A percentile compares a stretch with the other conserved stretches of the same genome.
phyloP scores from a whole-genome alignment of 2,329 filamentous ascomycete genomes.

The Xylaria sp. region DNA sequence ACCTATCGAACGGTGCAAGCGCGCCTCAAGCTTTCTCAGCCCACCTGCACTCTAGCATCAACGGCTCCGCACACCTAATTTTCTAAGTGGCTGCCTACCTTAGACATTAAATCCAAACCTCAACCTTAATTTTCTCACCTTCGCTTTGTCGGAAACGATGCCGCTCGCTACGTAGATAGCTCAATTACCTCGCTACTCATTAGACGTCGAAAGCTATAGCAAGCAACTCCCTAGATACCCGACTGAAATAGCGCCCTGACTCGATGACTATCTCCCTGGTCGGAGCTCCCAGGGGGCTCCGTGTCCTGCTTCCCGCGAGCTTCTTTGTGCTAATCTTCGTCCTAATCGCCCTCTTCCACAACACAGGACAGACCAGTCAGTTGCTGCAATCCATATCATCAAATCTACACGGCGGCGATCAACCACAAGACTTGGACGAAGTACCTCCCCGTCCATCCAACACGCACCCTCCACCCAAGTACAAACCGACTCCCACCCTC shows the following conservation, averaged over 20 bases:
- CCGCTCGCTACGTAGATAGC: slow-evolving; percentile 3
- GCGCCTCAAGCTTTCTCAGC: neutral
- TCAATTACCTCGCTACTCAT: neutral
- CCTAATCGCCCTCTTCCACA: slow-evolving; percentile 29
- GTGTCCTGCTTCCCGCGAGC: slow-evolving; percentile 34
- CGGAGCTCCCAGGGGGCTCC: slow-evolving; percentile 28
- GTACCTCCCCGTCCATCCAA: slow-evolving; percentile 29
- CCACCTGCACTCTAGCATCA: neutral
- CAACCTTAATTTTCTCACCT: neutral
- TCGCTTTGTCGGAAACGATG: neutral
- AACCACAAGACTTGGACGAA: slow-evolving; percentile 15
- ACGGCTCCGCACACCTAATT: slow-evolving; percentile 16
- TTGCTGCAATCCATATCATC: slow-evolving; percentile 33
- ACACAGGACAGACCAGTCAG: slow-evolving; percentile 23
- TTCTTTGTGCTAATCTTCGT: slow-evolving; percentile 31
- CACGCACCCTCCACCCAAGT: slow-evolving; percentile 37
- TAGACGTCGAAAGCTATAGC: neutral
- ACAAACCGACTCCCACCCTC: slow-evolving; percentile 36
- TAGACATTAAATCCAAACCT: neutral
- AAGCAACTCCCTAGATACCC: neutral
- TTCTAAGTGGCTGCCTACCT: neutral
- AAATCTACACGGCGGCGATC: slow-evolving; percentile 28
- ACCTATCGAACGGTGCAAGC: neutral
- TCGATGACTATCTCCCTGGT: slow-evolving; percentile 25
- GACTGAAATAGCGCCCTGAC: neutral